Conservation (phyloP, 768 basidiomycete genomes). For the Russula lepida region DNA sequence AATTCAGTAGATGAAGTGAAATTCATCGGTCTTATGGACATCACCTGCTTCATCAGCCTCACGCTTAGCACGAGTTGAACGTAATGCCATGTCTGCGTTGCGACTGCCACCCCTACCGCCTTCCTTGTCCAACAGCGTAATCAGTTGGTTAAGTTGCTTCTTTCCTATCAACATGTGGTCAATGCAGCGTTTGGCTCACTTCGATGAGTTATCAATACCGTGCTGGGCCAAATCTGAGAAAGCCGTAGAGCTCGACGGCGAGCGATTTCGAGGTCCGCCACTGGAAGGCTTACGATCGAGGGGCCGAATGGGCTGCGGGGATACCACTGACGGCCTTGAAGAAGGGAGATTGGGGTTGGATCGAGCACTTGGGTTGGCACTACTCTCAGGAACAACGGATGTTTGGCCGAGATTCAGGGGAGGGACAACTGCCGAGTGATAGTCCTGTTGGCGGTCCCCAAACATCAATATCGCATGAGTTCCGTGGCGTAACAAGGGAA, state of each 20-base stretch:
- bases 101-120: constrained; percentile 51
- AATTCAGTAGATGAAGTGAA: not conserved
- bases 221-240: constrained; percentile 86
- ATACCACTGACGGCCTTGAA: constrained; percentile 48
- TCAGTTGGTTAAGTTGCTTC: constrained; percentile 78
- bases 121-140: constrained; percentile 71
- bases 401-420: constrained; percentile 29
- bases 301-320: constrained; percentile 68
- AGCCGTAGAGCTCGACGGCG: constrained; percentile 72
- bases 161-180: constrained; percentile 45
- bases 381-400: constrained; percentile 25
- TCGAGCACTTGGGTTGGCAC: constrained; percentile 33
- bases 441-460: constrained; percentile 41
- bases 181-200: not conserved
- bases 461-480: not conserved
- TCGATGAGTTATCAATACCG: constrained; percentile 33
- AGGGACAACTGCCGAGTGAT: constrained; percentile 45
- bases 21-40: constrained; percentile 18
- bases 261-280: constrained; percentile 56
- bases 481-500: not conserved
- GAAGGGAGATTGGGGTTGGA: constrained; percentile 40
- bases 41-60: constrained; percentile 87
- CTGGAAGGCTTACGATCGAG: constrained; percentile 68
- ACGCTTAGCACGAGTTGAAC: constrained; percentile 73
- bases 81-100: constrained; percentile 55